Conservation (phyloP, 2,329 filamentous ascomycete genomes). For the Colletotrichum cereale region DNA sequence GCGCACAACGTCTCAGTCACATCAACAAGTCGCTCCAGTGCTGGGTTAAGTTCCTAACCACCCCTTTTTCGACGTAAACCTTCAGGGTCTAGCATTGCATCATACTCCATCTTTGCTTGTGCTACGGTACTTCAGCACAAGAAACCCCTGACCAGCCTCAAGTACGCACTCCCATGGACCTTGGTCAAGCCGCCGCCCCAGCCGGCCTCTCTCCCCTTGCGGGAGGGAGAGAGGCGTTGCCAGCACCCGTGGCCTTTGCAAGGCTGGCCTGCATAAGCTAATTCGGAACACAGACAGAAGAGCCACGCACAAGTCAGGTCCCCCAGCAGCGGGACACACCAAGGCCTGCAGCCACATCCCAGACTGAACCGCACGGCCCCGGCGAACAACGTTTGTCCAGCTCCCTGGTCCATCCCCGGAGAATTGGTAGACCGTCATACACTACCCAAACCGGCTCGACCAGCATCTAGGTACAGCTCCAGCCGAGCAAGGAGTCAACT, state of each 20-base stretch:
- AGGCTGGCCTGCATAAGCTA: slow-evolving; percentile 41
- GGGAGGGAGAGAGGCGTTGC: slow-evolving; percentile 4
- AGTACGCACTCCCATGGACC: slow-evolving; percentile 30
- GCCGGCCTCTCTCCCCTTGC: slow-evolving; percentile 30
- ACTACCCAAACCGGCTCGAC: slow-evolving; percentile 28
- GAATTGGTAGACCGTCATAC: slow-evolving; percentile 36
- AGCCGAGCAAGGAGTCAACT: slow-evolving; percentile 12
- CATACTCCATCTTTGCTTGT: slow-evolving; percentile 25
- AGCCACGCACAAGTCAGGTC: slow-evolving; percentile 30
- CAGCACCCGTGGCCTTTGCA: slow-evolving; percentile 31
- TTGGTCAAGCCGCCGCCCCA: slow-evolving; percentile 30
- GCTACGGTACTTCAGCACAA: slow-evolving; percentile 25
- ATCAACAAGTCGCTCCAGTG: slow-evolving; percentile 13
- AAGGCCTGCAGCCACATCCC: slow-evolving; percentile 37
- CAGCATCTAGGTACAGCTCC: slow-evolving; percentile 23
- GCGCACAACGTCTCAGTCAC: slow-evolving; percentile 1
- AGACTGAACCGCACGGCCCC: slow-evolving; percentile 37
- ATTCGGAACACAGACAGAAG: slow-evolving; percentile 33
- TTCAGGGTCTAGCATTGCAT: slow-evolving; percentile 27
- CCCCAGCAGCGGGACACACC: slow-evolving; percentile 32
- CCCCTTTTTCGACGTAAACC: not conserved
- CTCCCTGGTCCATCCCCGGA: slow-evolving; percentile 39
- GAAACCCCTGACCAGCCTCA: slow-evolving; percentile 21
- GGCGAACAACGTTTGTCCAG: slow-evolving; percentile 37
- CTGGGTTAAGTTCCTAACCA: slow-evolving; percentile 7